Evolutionary conservation across 495 filamentous ascomycete species (phyloP).

Genomic region (Ramalina peruviana): DNA sequence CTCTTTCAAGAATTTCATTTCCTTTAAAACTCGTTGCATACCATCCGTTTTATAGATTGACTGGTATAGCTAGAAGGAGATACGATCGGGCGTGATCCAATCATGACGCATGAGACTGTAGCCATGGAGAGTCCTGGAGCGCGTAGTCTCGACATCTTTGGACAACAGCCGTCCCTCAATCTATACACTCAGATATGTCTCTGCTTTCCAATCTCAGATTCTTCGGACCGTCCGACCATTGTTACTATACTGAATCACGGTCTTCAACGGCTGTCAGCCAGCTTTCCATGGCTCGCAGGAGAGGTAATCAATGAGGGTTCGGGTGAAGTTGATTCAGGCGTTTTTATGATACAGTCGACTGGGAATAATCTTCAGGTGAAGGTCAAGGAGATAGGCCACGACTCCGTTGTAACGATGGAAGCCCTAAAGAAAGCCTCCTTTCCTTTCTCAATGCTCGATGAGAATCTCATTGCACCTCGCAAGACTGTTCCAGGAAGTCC

Average conservation of each 20-base stretch:
- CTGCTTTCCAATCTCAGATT: constrained; percentile 21
- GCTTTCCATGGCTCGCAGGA: constrained; percentile 42
- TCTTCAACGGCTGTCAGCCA: constrained; percentile 22
- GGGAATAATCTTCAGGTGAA: constrained; percentile 23
- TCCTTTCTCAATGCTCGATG: constrained; percentile 41
- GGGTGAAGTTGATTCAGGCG: constrained; percentile 22
- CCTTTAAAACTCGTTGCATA: too few relatives aligned
- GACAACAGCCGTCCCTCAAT: constrained; percentile 18
- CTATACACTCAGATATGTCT: constrained; percentile 35
- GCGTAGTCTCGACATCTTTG: constrained; percentile 16
- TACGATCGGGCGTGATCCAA: too few relatives aligned
- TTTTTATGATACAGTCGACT: constrained; percentile 28
- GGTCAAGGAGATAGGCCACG: constrained; percentile 28
- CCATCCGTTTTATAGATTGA: too few relatives aligned
- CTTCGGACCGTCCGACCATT: constrained; percentile 18
- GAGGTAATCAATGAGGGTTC: constrained; percentile 32
- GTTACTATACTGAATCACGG: constrained; percentile 22
- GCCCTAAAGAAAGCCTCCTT: constrained; percentile 26
- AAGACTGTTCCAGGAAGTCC: constrained; percentile 26
- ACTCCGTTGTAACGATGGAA: constrained; percentile 28
- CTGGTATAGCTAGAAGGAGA: too few relatives aligned
- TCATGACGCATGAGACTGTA: background rate
- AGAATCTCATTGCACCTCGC: constrained; percentile 30
- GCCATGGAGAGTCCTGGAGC: background rate
- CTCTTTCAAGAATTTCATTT: too few relatives aligned